These are phyloP conservation scores for Nannochloropsis gaditana DNA, from an alignment of 108 stramenopile genomes.

Conservation along the genomic window DNA sequence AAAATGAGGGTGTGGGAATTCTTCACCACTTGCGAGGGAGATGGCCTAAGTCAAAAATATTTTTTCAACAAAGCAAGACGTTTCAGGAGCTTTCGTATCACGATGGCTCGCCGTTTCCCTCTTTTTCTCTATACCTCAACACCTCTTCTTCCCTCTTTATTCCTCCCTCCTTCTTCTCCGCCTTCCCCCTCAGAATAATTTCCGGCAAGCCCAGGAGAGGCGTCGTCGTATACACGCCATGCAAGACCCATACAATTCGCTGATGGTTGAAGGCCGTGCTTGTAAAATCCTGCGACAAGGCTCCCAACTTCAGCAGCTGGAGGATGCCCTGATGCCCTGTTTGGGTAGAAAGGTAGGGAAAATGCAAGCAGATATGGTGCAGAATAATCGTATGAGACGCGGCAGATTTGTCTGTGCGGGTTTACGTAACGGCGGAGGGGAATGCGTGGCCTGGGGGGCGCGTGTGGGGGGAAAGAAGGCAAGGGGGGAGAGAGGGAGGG, in stretches of 20 bases:
- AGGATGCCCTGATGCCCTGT: background rate
- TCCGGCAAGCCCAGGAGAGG: background rate
- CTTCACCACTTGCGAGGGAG: too few relatives aligned
- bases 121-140: background rate
- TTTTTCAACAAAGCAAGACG: too few relatives aligned
- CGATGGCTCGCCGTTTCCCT: too few relatives aligned
- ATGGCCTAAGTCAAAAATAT: too few relatives aligned
- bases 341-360: background rate
- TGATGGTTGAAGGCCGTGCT: background rate
- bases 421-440: too few relatives aligned
- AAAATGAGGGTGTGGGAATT: background rate
- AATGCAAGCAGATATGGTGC: background rate
- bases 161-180: background rate
- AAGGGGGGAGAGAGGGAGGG: background rate
- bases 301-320: background rate
- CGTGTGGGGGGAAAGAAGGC: background rate
- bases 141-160: background rate
- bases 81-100: too few relatives aligned
- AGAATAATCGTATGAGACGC: too few relatives aligned
- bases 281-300: constrained; percentile 5
- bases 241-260: background rate
- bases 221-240: background rate
- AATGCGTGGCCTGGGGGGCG: too few relatives aligned
- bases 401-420: too few relatives aligned
- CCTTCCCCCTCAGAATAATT: background rate